phyloP scores from a whole-genome alignment of 2,329 filamentous ascomycete species.

The Colletotrichum spaethianum region DNA sequence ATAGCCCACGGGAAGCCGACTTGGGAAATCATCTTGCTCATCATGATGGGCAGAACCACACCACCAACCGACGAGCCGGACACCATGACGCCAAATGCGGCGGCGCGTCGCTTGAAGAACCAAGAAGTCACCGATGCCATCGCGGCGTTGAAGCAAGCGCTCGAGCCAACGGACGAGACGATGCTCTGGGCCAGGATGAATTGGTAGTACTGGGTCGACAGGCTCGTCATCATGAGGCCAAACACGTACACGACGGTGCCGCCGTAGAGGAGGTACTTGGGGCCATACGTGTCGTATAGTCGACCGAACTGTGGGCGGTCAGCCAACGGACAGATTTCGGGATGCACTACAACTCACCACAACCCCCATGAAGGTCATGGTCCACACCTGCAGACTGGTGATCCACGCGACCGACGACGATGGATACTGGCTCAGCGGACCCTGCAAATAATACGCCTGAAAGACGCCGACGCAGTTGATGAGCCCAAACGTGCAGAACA shows the following conservation, averaged over 20 bases:
- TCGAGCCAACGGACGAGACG: constrained; percentile 58
- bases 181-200: constrained; percentile 60
- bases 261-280: constrained; percentile 67
- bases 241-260: constrained; percentile 73
- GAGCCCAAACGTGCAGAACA: constrained; percentile 62
- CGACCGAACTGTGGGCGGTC: constrained; percentile 62
- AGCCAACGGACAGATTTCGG: not conserved
- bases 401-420: constrained; percentile 73
- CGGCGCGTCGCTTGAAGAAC: constrained; percentile 66
- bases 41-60: constrained; percentile 73
- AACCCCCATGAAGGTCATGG: constrained; percentile 64
- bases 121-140: constrained; percentile 63
- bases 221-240: constrained; percentile 75
- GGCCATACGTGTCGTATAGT: constrained; percentile 76
- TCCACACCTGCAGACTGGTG: constrained; percentile 66
- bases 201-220: constrained; percentile 62
- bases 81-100: constrained; percentile 68
- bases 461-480: constrained; percentile 68
- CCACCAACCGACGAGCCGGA: constrained; percentile 70
- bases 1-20: constrained; percentile 65
- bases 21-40: constrained; percentile 65
- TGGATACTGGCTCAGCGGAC: constrained; percentile 62
- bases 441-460: constrained; percentile 69
- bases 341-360: constrained; percentile 53
- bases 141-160: constrained; percentile 58